Evolutionary conservation across 768 basidiomycete genomes (phyloP).

Genomic region (Mycena kentingensis): DNA sequence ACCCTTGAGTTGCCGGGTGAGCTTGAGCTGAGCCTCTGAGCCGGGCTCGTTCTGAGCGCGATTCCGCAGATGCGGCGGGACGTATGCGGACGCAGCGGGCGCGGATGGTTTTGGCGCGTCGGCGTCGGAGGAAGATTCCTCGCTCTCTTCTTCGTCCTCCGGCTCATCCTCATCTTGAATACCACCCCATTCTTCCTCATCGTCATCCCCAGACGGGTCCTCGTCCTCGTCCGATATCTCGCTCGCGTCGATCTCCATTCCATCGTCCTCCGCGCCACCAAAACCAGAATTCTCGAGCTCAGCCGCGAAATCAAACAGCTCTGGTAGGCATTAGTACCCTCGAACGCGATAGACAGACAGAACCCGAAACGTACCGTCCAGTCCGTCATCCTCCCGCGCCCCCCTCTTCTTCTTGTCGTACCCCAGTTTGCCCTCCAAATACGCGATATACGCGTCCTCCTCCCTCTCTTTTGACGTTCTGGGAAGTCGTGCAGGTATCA

Average conservation of each 20-base stretch:
- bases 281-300: constrained; percentile 29
- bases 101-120: constrained; percentile 5
- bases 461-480: constrained; percentile 51
- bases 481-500: constrained; percentile 11
- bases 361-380: constrained; percentile 63
- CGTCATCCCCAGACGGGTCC: constrained; percentile 15
- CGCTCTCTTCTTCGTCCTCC: constrained; percentile 26
- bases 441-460: constrained; percentile 85
- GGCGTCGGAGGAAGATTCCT: constrained; percentile 18
- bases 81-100: constrained; percentile 52
- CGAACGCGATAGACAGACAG: not conserved
- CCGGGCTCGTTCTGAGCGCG: constrained; percentile 28
- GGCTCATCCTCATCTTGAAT: constrained; percentile 25
- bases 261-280: constrained; percentile 13
- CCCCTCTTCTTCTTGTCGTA: constrained; percentile 48
- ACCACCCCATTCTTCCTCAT: constrained; percentile 38
- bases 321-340: constrained; percentile 31
- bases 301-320: constrained; percentile 56
- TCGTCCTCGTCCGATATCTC: constrained; percentile 6
- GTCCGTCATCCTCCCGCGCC: constrained; percentile 69
- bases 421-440: constrained; percentile 79
- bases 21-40: constrained; percentile 51
- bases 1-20: constrained; percentile 81
- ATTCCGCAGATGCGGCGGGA: constrained; percentile 80
- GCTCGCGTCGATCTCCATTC: not conserved